phyloP scores from a whole-genome alignment of 2,329 filamentous ascomycete species.

The Gaeumannomyces tritici region DNA sequence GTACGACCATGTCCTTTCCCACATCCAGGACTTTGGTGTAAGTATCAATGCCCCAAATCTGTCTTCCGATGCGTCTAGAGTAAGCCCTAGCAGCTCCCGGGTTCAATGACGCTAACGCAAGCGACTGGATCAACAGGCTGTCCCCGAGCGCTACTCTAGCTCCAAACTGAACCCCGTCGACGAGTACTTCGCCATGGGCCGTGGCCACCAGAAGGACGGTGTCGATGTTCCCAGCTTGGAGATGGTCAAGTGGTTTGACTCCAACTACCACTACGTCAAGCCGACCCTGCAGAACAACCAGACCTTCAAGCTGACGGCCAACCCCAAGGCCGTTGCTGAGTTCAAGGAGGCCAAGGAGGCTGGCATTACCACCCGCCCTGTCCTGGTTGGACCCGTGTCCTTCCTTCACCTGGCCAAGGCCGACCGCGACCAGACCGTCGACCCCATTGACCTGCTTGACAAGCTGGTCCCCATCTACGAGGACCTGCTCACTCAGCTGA shows the following conservation, averaged over 20 bases:
- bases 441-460: constrained; percentile 87
- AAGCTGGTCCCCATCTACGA: constrained; percentile 93
- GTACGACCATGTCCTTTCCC: constrained; percentile 95
- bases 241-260: constrained; percentile 99
- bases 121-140: constrained; percentile 44
- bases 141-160: constrained; percentile 88
- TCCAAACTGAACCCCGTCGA: constrained; percentile 81
- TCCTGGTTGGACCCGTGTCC: constrained; percentile 90
- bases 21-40: constrained; percentile 97
- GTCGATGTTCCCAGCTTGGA: constrained; percentile 90
- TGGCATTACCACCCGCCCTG: constrained; percentile 84
- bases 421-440: constrained; percentile 85
- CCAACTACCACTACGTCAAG: constrained; percentile 99
- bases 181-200: constrained; percentile 99
- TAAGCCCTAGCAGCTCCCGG: not conserved
- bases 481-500: constrained; percentile 85
- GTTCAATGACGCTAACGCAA: not conserved
- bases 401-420: constrained; percentile 98
- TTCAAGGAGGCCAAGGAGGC: constrained; percentile 98
- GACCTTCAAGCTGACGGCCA: constrained; percentile 78
- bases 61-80: not conserved
- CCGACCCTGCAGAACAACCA: constrained; percentile 95
- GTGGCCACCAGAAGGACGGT: constrained; percentile 92
- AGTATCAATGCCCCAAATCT: constrained; percentile 23
- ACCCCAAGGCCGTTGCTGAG: constrained; percentile 84